These are phyloP conservation scores for Biscogniauxia mediterranea DNA, from an alignment of 2,329 filamentous ascomycete genomes.

Conservation along the genomic window DNA sequence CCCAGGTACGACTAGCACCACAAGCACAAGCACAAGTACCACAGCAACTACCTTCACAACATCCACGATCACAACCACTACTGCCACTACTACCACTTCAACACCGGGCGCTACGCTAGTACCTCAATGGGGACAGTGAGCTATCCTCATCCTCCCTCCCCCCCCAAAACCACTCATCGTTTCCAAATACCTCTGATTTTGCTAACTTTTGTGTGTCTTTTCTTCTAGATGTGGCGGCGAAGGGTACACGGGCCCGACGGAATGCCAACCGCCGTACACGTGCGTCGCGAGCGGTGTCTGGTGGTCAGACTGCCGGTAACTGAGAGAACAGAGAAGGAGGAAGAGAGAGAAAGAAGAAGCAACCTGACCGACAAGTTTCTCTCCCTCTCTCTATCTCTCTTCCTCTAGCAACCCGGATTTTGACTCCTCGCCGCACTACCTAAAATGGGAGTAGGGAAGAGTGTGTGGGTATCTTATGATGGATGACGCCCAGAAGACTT, in stretches of 20 bases:
- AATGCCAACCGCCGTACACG: constrained; percentile 31
- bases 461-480: no score
- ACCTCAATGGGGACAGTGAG: constrained; percentile 36
- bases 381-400: no score
- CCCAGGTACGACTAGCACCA: constrained; percentile 10
- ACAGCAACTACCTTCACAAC: constrained; percentile 16
- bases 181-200: neutral
- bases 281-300: constrained; percentile 30
- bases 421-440: no score
- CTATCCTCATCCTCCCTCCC: neutral
- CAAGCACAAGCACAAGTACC: constrained; percentile 18
- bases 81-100: constrained; percentile 12
- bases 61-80: constrained; percentile 21
- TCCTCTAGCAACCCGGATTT: no score
- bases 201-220: constrained; percentile 14
- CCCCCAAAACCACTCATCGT: neutral
- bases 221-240: constrained; percentile 31
- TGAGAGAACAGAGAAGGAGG: no score
- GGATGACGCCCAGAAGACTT: no score
- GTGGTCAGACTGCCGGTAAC: constrained; percentile 35
- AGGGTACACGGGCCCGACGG: constrained; percentile 34
- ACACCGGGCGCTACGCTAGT: constrained; percentile 19
- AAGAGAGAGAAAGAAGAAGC: no score
- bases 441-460: no score
- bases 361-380: no score